These are phyloP conservation scores for Hylodesmum podocarpum DNA, from an alignment of 306 rosid species.

Conservation along the genomic window DNA sequence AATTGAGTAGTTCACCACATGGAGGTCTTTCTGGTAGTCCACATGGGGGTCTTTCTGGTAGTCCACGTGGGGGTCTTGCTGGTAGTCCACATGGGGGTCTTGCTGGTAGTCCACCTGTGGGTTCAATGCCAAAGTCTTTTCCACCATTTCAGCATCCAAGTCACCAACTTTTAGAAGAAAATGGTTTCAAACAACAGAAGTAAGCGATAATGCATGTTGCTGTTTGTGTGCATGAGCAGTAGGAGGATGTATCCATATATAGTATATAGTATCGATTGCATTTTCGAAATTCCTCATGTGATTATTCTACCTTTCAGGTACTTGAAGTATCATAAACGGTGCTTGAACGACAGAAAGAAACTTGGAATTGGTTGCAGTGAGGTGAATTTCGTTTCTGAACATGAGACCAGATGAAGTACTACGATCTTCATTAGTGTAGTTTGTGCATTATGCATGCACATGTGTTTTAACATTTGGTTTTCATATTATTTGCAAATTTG, in stretches of 20 bases:
- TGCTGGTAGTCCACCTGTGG: slow-evolving; percentile 89
- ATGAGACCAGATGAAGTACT: background rate
- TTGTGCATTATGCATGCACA: background rate
- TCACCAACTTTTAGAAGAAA: slow-evolving; percentile 95
- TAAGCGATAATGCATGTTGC: slow-evolving; percentile 44
- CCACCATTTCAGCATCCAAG: slow-evolving; percentile 99
- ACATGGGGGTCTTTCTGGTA: slow-evolving; percentile 65
- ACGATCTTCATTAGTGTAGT: background rate
- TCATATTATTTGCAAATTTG: slow-evolving; percentile 7
- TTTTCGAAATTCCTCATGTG: slow-evolving; percentile 32
- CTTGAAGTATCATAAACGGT: slow-evolving; percentile 70
- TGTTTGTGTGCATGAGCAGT: background rate
- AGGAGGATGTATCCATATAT: background rate
- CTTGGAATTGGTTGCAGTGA: slow-evolving; percentile 98
- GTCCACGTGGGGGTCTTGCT: slow-evolving; percentile 71
- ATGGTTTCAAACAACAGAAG: slow-evolving; percentile 95
- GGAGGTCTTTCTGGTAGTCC: slow-evolving; percentile 76
- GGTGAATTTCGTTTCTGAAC: slow-evolving; percentile 55
- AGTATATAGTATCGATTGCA: slow-evolving; percentile 19
- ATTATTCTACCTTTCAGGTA: slow-evolving; percentile 62
- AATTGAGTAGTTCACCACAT: slow-evolving; percentile 82
- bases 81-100: slow-evolving; percentile 81
- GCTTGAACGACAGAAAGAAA: slow-evolving; percentile 90
- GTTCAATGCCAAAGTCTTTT: slow-evolving; percentile 93
- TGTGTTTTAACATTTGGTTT: background rate